A percentile compares a stretch with the other conserved stretches of the same genome.
Conservation (phyloP, 306 rosid species). For the Vigna radiata region DNA sequence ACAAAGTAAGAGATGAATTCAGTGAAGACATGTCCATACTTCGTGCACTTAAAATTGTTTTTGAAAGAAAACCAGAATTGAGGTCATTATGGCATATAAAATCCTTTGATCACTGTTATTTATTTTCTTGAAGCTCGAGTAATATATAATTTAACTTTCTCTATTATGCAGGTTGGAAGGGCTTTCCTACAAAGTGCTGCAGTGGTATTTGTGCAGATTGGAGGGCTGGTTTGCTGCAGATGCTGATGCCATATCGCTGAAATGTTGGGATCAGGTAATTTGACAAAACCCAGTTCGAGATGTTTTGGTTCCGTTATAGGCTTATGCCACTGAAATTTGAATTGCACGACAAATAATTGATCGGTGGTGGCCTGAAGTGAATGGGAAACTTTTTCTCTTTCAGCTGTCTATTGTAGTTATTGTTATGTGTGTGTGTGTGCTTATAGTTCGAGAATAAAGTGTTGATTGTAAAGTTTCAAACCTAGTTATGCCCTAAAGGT, state of each 20-base stretch:
- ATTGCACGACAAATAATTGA: background rate
- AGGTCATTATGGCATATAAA: conserved; percentile 51
- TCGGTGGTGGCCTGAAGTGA: conserved; percentile 12
- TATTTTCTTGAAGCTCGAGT: conserved; percentile 24
- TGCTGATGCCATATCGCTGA: conserved; percentile 86
- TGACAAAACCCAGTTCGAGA: conserved; percentile 9
- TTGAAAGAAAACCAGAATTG: conserved; percentile 86
- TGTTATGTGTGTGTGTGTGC: background rate
- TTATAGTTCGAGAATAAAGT: background rate
- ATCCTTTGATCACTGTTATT: background rate
- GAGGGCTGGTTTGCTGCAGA: conserved; percentile 99
- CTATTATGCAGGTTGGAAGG: conserved; percentile 82
- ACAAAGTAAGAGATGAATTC: conserved; percentile 68
- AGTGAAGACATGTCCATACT: conserved; percentile 80
- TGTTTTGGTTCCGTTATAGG: conserved; percentile 13
- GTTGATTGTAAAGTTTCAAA: background rate
- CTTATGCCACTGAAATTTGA: conserved; percentile 24
- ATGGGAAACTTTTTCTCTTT: background rate
- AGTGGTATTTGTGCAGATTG: conserved; percentile 98
- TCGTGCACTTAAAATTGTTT: conserved; percentile 80
- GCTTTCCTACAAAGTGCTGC: conserved; percentile 85
- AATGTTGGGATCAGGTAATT: conserved; percentile 94
- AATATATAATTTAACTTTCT: conserved; percentile 28
- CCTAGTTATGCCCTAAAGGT: background rate
- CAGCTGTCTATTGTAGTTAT: conserved; percentile 3